Evolutionary conservation across 345 rosid species (phyloP), one percentile per base, ranked within the genome.

Genomic region (Populus ilicifolia): DNA sequence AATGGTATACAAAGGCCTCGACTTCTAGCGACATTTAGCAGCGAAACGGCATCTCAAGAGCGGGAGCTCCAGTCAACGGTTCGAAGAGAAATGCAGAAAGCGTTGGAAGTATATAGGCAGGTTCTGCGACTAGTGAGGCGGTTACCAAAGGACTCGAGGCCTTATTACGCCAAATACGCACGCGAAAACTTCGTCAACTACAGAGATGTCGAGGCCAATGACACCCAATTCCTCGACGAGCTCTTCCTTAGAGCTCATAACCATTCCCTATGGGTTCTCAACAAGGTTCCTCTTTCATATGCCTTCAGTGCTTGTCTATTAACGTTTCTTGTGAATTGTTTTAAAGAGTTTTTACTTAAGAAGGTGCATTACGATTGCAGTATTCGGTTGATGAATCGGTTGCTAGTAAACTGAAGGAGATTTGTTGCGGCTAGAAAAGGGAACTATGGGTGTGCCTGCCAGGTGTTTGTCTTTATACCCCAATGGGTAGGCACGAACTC

Each of bases 181-280:
- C 90, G 99, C 62, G 98, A 96, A 79, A 93, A 96, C 71, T 93
- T 96, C 79, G 98, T 91, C 67, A 92, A 93, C 69, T 92, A 92
- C 85, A 84, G 90, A 77, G 96, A 96, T 25, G 86, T 88, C 59
- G 97, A 91, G 65, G 84, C 80, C 72, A 77, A 77, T 67, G 94
- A 90, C 81, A 63, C 87, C 77, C 75, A 77, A 27, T 79, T 93
- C 78, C 87, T 93, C 30, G 87, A 89, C 21, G 98, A 96, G 88
- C 94, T 92, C 88, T 93, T 87, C 80, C 93, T 82, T 72, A 85
- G 99, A 64, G 89, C 97, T 17, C 92, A 91, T 67, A 88, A 87
- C 83, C 99, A 96, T 86, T 93, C 99, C 67, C 78, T 92, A 61
- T 93, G 99, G 99, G 91, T 96, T 80, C 95, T 93, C 86, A 85